Base-by-base conservation (phyloP, 345 rosid genomes). In the Acer yangbiense region DNA sequence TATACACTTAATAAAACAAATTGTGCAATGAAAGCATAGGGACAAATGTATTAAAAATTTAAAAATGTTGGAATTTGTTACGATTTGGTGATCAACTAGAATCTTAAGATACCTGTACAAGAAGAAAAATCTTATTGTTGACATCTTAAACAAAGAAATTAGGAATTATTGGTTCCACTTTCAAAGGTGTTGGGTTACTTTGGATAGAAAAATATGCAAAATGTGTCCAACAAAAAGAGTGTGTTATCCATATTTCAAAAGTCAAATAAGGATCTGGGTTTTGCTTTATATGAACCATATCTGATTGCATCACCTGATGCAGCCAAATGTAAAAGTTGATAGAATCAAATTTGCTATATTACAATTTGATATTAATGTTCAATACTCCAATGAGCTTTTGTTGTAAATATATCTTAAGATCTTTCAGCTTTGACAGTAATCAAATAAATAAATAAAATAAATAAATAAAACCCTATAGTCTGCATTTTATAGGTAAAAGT, bases 221-320 rank as follows among this genome's bases (percentile, higher is more conserved):
- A 20, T 23, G 25, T 43, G 9, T 61, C 39, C 48, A 48, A 23
- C 54, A 41, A 25, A 48, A 1, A 43, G 25, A 54, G 55, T 11
- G 23, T 39, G 57, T 12, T 13, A 43, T 68, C 23, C 50, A 43
- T 20, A 3, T 68, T 43, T 17, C 25, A 41, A 48, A 61, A 25
- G 55, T 55, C 77, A 78, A 17, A 78, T n/a, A 72, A 7, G 44
- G 44, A 65, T 74, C 50, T 46, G 65, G 18, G 70, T 23, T 67
- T 69, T 39, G n/a, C 41, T 46, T 11, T 63, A 11, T n/a, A 74
- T 44, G 41, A 62, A 16, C 58, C 46, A 8, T 43, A 57, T 72
- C 65, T 57, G 75, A n/a, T 71, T 71, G 62, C 50, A 32, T 71
- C 52, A 35, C 32, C 65, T 58, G 63, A 16, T 58, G 20, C 12